Conservation (phyloP, 345 rosid genomes). For the Citrus cavaleriei region DNA sequence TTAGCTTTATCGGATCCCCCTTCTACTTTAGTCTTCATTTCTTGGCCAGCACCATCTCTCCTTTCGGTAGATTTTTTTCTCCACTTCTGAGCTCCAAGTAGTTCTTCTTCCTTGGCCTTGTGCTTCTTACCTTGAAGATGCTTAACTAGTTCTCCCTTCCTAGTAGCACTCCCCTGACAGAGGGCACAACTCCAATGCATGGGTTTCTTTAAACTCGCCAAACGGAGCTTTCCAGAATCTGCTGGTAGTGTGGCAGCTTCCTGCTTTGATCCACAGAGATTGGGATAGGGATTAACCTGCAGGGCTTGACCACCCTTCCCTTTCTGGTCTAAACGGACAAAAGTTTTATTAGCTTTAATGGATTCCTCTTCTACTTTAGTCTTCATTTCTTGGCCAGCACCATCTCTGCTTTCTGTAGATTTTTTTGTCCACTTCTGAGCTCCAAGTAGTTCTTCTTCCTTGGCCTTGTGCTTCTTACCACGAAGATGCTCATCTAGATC, state of each 20-base stretch:
- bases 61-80: neutral
- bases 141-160: constrained; percentile 29
- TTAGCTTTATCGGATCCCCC: neutral
- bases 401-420: constrained; percentile 25
- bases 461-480: too few species aligned
- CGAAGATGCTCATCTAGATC: too few species aligned
- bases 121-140: neutral
- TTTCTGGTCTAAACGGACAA: too few species aligned
- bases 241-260: constrained; percentile 6
- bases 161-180: constrained; percentile 15
- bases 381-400: neutral
- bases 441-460: too few species aligned
- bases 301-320: too few species aligned
- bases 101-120: neutral
- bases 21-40: too few species aligned
- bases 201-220: constrained; percentile 20
- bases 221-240: constrained; percentile 4
- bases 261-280: too few species aligned
- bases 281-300: too few species aligned
- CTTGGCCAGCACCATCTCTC: neutral
- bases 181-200: constrained; percentile 48
- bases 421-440: neutral
- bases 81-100: neutral
- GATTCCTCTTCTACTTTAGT: too few species aligned
- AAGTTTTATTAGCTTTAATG: too few species aligned